These are phyloP conservation scores for Martiniozyma asiatica DNA, from an alignment of 1,139 yeast genomes.

Conservation along the genomic window DNA sequence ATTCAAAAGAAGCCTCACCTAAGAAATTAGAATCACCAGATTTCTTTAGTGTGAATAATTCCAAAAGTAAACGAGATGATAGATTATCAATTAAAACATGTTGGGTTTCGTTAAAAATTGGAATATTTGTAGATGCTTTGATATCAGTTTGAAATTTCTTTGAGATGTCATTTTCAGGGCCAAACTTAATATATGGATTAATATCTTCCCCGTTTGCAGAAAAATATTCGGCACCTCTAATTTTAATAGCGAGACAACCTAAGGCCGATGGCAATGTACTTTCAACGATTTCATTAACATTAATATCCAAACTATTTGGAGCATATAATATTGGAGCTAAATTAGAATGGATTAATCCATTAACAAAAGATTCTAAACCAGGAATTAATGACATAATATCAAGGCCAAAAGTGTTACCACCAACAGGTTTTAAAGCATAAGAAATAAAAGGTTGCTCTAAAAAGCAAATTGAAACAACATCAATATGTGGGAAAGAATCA, in stretches of 20 bases:
- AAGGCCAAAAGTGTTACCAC: constrained; percentile 73
- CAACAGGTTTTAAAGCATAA: constrained; percentile 74
- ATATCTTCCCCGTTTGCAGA: constrained; percentile 33
- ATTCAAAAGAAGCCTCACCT: constrained; percentile 45
- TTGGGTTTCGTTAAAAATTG: constrained; percentile 56
- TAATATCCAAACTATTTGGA: constrained; percentile 68
- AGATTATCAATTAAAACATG: constrained; percentile 46
- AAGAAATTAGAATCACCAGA: constrained; percentile 44
- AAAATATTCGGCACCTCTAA: constrained; percentile 38
- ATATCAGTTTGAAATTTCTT: constrained; percentile 28
- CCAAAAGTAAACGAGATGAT: constrained; percentile 44
- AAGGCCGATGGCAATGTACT: constrained; percentile 51
- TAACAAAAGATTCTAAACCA: constrained; percentile 65
- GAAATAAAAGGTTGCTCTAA: constrained; percentile 70
- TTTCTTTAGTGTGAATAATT: constrained; percentile 39
- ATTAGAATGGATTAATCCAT: constrained; percentile 52
- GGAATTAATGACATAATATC: constrained; percentile 79
- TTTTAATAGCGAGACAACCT: constrained; percentile 55
- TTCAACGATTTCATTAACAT: constrained; percentile 59
- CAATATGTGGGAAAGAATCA: constrained; percentile 62
- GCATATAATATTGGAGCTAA: constrained; percentile 71
- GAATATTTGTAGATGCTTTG: constrained; percentile 42
- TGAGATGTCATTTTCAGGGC: constrained; percentile 33
- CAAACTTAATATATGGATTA: constrained; percentile 33
- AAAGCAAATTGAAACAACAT: constrained; percentile 56